These are phyloP conservation scores for Kazachstania psychrophila DNA, from an alignment of 805 yeast species.

Conservation along the genomic window DNA sequence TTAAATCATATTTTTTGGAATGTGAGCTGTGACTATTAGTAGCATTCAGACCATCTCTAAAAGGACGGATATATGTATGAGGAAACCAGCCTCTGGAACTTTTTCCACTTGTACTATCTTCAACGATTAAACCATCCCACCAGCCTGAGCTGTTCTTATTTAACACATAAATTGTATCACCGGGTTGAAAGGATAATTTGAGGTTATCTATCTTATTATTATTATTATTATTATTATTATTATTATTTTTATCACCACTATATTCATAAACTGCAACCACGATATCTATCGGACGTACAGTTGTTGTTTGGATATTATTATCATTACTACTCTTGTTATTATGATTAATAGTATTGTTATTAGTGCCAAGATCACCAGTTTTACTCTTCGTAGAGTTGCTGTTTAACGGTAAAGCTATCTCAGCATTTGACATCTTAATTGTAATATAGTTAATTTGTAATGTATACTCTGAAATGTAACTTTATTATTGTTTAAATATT, in stretches of 20 bases:
- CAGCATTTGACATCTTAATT: too few species aligned
- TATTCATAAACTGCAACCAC: constrained; percentile 12
- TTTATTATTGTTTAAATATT: too few species aligned
- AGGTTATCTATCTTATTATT: constrained; percentile 6
- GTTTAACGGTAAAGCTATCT: too few species aligned
- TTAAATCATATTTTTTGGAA: not conserved
- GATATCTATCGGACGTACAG: constrained; percentile 8
- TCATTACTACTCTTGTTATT: not conserved
- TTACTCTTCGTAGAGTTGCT: too few species aligned
- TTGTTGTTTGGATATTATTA: not conserved
- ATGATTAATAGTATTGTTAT: too few species aligned
- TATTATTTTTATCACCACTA: not conserved
- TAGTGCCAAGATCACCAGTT: too few species aligned
- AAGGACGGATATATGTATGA: constrained; percentile 35
- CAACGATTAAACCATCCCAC: constrained; percentile 70
- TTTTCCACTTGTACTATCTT: constrained; percentile 20
- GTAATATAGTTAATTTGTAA: too few species aligned
- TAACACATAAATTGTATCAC: constrained; percentile 66
- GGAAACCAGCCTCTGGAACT: constrained; percentile 81
- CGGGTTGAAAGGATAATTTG: constrained; percentile 31
- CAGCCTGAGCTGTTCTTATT: constrained; percentile 57
- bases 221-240: not conserved
- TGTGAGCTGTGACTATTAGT: not conserved
- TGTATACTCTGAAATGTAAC: too few species aligned
- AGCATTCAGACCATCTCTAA: constrained; percentile 5